Base-by-base conservation (phyloP, 2,329 filamentous ascomycete species). In the Neofusicoccum laricinum region DNA sequence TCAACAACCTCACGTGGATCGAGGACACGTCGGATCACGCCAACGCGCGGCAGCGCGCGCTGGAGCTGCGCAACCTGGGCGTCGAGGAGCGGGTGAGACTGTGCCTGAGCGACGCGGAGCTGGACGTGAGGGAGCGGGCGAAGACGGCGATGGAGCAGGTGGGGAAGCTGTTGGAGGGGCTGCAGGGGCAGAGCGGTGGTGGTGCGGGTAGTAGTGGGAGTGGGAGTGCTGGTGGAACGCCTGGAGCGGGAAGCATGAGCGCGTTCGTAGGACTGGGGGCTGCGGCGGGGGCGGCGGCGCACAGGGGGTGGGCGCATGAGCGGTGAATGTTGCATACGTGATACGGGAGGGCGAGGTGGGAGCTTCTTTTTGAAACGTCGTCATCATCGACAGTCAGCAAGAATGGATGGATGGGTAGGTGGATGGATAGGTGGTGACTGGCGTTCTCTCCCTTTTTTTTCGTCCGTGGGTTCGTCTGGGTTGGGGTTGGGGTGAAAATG, bases 1-100 rank as follows among this genome's bases (percentile, higher is more conserved):
- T 96, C 49, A 90, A 89, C 73, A 97, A 97, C 73, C 84, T 99
- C 48, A 90, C 91, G 0, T 96, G 90, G 82, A 84, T 89, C 67
- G 93, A 97, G 67, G 89, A 94, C 70, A 82, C 85, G 6, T 82
- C 78, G 34, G 93, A 97, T 69, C 80, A 82, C 19, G 79, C 82
- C 21, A 86, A 85, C 10, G 91, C 90, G 67, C 81, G 84, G 34
- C 84, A 88, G 69, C 85, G 95, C 61, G 89, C 88, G 0, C 75
- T 79, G 12, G 88, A 90, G 72, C 81, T 99, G 49, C 85, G 87
- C 73, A 85, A 85, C 61, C 76, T 95, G 30, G 92, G 92, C 0
- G 90, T 93, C 67, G 80, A 89, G 61, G 81, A 85, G 36, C 89
- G 87, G 69, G 81, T 71, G 0, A 94, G 67, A 82, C 87, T 73